Conservation (phyloP, 1,284 basidiomycete genomes). For the Malassezia obtusa region DNA sequence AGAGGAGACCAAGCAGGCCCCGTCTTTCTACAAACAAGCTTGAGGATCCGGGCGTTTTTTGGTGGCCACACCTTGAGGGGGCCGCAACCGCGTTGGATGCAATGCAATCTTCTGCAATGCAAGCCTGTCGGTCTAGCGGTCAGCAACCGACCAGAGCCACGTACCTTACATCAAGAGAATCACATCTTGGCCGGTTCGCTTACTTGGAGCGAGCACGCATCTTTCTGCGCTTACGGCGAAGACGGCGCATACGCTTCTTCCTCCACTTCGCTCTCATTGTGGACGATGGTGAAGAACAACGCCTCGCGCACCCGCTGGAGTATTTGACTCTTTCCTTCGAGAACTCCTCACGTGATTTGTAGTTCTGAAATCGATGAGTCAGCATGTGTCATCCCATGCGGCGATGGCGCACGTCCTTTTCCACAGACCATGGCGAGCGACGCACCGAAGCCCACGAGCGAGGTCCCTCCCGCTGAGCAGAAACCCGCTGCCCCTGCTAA, state of each 20-base stretch:
- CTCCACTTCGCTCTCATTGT: conserved; percentile 44
- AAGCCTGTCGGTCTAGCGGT: neutral
- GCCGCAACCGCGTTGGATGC: neutral
- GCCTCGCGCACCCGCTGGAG: neutral
- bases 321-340: neutral
- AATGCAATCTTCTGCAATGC: neutral
- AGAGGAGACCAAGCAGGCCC: neutral
- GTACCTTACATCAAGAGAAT: neutral
- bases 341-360: conserved; percentile 16
- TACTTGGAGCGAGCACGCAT: conserved; percentile 46
- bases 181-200: conserved; percentile 15
- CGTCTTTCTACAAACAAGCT: neutral
- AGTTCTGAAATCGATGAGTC: conserved; percentile 6
- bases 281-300: conserved; percentile 12
- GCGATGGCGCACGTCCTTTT: conserved; percentile 5
- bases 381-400: conserved; percentile 10
- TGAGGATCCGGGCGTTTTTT: neutral
- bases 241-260: conserved; percentile 46
- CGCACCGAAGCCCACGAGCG: conserved; percentile 2
- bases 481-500: neutral
- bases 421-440: conserved; percentile 12
- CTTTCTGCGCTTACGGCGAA: conserved; percentile 47
- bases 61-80: neutral
- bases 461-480: neutral
- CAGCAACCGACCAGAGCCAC: neutral